Conservation (phyloP, 2,329 filamentous ascomycete genomes). For the Aspergillus quadrilineatus region DNA sequence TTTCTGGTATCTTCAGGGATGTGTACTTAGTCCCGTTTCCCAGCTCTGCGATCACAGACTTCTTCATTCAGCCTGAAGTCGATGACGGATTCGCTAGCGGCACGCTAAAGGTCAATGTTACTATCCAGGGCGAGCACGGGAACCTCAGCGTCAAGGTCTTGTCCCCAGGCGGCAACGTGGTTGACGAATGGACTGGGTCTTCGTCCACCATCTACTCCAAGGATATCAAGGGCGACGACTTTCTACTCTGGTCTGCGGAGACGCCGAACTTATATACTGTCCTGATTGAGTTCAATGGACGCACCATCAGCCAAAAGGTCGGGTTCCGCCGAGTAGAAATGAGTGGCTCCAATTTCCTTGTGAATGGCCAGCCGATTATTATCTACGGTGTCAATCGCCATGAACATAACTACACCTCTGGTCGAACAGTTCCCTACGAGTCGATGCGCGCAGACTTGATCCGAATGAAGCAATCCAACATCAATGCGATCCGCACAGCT, state of each 20-base stretch:
- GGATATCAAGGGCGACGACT: constrained; percentile 53
- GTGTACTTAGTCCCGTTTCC: constrained; percentile 57
- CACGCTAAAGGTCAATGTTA: constrained; percentile 46
- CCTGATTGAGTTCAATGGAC: constrained; percentile 35
- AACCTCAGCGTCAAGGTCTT: neutral
- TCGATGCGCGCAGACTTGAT: constrained; percentile 63
- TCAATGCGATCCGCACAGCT: constrained; percentile 68
- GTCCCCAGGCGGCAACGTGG: neutral
- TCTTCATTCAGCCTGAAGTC: constrained; percentile 34
- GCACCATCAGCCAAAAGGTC: constrained; percentile 52
- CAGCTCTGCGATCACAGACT: constrained; percentile 34
- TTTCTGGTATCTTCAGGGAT: constrained; percentile 66
- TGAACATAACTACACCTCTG: constrained; percentile 65
- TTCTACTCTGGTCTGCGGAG: constrained; percentile 68
- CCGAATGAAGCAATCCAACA: constrained; percentile 68
- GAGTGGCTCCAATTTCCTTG: constrained; percentile 52
- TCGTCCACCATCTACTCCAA: constrained; percentile 26
- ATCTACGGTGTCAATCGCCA: constrained; percentile 68
- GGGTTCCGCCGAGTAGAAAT: constrained; percentile 66
- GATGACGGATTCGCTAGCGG: constrained; percentile 54
- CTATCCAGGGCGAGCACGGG: constrained; percentile 47
- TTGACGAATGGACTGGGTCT: constrained; percentile 1
- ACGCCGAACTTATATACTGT: constrained; percentile 62
- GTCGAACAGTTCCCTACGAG: constrained; percentile 62
- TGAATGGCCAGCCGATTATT: constrained; percentile 62